Conservation (phyloP, 768 basidiomycete genomes). For the Nidularia pulvinata region DNA sequence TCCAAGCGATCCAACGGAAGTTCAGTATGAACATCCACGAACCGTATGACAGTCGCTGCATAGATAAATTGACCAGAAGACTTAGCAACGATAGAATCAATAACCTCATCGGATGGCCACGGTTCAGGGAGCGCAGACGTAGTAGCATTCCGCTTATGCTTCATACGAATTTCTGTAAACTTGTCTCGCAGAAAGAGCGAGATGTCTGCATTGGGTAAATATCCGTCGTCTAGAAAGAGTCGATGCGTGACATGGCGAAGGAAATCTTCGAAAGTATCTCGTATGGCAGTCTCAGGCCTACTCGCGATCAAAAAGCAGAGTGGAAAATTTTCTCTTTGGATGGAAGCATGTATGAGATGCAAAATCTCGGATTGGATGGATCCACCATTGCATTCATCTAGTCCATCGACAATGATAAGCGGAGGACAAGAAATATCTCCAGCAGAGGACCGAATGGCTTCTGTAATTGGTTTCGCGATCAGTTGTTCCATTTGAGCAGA, state of each 20-base stretch:
- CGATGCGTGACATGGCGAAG: neutral
- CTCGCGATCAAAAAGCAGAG: neutral
- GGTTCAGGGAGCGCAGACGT: neutral
- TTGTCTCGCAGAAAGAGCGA: neutral
- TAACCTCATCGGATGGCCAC: neutral
- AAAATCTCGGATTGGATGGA: neutral
- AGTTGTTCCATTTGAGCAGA: conserved; percentile 10
- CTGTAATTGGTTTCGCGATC: conserved; percentile 7
- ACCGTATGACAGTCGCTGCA: neutral
- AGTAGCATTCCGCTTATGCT: neutral
- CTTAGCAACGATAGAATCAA: neutral
- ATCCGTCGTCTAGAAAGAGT: neutral
- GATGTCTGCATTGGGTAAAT: neutral
- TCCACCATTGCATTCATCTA: neutral
- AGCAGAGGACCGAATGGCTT: neutral
- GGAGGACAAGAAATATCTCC: neutral
- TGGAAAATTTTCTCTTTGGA: neutral
- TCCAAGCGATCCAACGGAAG: neutral
- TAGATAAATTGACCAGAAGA: neutral
- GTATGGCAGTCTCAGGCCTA: neutral
- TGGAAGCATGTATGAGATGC: neutral
- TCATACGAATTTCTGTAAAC: neutral
- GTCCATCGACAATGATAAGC: neutral
- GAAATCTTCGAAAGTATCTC: neutral
- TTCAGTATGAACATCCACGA: neutral